Percentiles rank a stretch among this genome's conserved stretches.
These are phyloP conservation scores for Zopfia rhizophila DNA, from an alignment of 2,329 filamentous ascomycete genomes.

Conservation along the genomic window DNA sequence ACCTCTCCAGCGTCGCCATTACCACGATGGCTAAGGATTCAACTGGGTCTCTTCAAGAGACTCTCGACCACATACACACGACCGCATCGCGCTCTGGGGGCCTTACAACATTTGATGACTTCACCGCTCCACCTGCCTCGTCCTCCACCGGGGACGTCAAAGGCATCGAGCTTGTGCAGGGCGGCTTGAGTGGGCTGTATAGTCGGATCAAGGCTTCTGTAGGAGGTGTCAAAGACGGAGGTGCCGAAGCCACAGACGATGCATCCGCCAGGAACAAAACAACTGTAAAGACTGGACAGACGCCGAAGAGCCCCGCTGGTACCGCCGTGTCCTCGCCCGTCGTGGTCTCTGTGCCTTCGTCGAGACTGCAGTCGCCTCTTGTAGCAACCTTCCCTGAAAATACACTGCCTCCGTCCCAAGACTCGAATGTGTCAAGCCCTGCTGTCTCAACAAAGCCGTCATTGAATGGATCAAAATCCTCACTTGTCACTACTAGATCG, in stretches of 20 bases:
- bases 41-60: slow-evolving; percentile 31
- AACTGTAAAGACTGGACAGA: slow-evolving; percentile 20
- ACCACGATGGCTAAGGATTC: slow-evolving; percentile 39
- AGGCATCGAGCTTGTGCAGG: slow-evolving; percentile 79
- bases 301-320: slow-evolving; percentile 38
- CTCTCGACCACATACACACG: slow-evolving; percentile 85
- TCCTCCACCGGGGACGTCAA: slow-evolving; percentile 72
- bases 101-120: slow-evolving; percentile 94
- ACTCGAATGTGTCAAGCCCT: slow-evolving; percentile 43
- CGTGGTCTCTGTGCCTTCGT: slow-evolving; percentile 46
- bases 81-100: slow-evolving; percentile 86
- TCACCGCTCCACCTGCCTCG: slow-evolving; percentile 74
- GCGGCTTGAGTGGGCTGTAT: slow-evolving; percentile 89
- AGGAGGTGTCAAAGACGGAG: slow-evolving; percentile 70
- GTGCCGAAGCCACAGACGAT: slow-evolving; percentile 37
- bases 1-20: slow-evolving; percentile 16
- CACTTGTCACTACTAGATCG: slow-evolving; percentile 41
- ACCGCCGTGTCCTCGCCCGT: slow-evolving; percentile 49
- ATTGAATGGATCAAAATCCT: slow-evolving; percentile 41
- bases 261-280: slow-evolving; percentile 32
- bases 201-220: slow-evolving; percentile 85
- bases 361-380: slow-evolving; percentile 52
- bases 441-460: slow-evolving; percentile 44
- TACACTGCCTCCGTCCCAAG: slow-evolving; percentile 43
- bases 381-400: slow-evolving; percentile 47